A percentile compares a stretch with the other conserved stretches of the same genome.
These are phyloP conservation scores for Yamadazyma siamensis DNA, from an alignment of 1,139 yeast species.

Conservation along the genomic window DNA sequence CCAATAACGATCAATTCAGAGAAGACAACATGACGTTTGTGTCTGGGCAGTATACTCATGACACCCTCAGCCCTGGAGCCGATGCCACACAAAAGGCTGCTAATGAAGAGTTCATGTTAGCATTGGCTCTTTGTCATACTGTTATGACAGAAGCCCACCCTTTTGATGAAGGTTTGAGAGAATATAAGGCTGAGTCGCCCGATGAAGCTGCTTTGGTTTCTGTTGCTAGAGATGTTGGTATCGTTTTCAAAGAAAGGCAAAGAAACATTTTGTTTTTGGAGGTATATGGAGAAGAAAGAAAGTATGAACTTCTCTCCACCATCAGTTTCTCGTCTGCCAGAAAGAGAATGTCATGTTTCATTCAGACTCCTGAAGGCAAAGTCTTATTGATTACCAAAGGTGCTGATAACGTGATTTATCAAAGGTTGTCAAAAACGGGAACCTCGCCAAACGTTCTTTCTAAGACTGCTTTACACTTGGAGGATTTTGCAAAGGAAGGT, in stretches of 20 bases:
- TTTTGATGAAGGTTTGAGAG: conserved; percentile 51
- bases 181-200: conserved; percentile 93
- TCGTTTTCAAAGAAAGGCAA: conserved; percentile 71
- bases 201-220: conserved; percentile 96
- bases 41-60: conserved; percentile 55
- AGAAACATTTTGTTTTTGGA: conserved; percentile 68
- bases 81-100: conserved; percentile 54
- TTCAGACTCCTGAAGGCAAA: conserved; percentile 45
- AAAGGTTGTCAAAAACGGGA: conserved; percentile 51
- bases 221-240: conserved; percentile 91
- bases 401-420: conserved; percentile 89
- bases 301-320: conserved; percentile 71
- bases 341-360: conserved; percentile 66
- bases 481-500: conserved; percentile 95
- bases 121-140: conserved; percentile 87
- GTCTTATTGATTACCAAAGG: conserved; percentile 73
- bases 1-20: conserved; percentile 55
- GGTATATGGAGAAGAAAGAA: conserved; percentile 69
- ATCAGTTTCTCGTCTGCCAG: conserved; percentile 89
- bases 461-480: conserved; percentile 73
- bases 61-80: conserved; percentile 24
- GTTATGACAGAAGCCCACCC: conserved; percentile 72
- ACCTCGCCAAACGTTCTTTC: conserved; percentile 34
- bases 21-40: conserved; percentile 76
- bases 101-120: conserved; percentile 77